Base-by-base conservation (phyloP, 192 early-diverging fungal genomes). In the Physocladia obscura region DNA sequence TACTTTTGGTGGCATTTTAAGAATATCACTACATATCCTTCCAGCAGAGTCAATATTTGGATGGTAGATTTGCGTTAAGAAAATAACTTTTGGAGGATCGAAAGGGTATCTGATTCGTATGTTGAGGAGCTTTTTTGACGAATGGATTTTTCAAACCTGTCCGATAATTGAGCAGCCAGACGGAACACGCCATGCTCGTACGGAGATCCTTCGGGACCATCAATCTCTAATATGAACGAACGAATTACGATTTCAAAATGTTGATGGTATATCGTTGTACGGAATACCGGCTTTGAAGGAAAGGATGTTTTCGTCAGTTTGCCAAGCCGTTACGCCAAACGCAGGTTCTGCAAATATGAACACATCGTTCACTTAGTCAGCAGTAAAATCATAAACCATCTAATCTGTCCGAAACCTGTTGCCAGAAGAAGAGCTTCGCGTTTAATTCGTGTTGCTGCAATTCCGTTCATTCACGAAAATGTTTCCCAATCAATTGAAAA, bases 21-120 rank as follows among this genome's bases (percentile, higher is more conserved):
- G 32, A 1, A 62, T 49, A 27, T 71, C 69, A 4, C 47, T 50
- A 29, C 69, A 71, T 11, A 71, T 71, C 0, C 69, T 24, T 1
- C 69, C 69, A 19, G 15, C 48, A 0, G 49, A 50, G 29, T 71
- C 69, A 31, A 71, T 71, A 27, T 71, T 71, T 60, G 69, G 69
- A 32, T 71, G 69, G 57, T 71, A 62, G 36, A 71, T 44, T 11
- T 36, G 44, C 2, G 69, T 71, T 51, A 29, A 52, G 69, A 71
- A 71, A 4, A 62, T 22, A 35, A 71, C 62, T 49, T 62, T 62
- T 22, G 69, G 69, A 1, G 69, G 58, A n/a, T 71, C 69, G 58
- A 71, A 71, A 2, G 69, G 69, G 31, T 71, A 71, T 34, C 69
- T 71, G 49, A 5, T 38, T 31, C 1, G 8, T 17, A 19, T 11